Evolutionary conservation across 2,329 filamentous ascomycete species (phyloP).

Genomic region (Dryadomyces quercivorus): DNA sequence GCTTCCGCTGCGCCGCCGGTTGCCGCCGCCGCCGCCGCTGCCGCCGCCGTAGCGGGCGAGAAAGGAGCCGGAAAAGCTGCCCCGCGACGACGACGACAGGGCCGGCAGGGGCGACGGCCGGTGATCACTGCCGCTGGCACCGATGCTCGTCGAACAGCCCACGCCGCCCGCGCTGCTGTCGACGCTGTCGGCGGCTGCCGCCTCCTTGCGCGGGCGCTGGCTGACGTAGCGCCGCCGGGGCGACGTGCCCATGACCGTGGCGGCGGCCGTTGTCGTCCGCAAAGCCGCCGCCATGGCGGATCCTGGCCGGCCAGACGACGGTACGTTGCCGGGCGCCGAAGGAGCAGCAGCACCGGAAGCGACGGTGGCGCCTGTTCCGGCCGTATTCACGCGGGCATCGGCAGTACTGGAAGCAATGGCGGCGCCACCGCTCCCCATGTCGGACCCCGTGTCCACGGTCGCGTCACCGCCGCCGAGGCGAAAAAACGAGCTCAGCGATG

Average conservation of each 20-base stretch:
- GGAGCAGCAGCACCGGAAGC: constrained; percentile 16
- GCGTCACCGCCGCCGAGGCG: constrained; percentile 23
- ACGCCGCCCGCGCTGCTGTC: constrained; percentile 7
- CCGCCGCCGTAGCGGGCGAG: constrained; percentile 14
- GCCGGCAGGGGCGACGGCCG: constrained; percentile 27
- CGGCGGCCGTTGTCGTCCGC: not conserved
- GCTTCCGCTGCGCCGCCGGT: not conserved
- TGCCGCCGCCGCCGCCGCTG: constrained; percentile 3
- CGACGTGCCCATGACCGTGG: not conserved
- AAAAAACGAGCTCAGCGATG: constrained; percentile 52
- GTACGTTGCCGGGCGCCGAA: constrained; percentile 4
- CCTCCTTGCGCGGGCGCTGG: not conserved
- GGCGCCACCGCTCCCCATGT: not conserved
- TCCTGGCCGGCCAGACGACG: too few relatives aligned
- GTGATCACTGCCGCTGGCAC: not conserved
- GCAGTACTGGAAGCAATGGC: not conserved
- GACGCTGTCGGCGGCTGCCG: not conserved
- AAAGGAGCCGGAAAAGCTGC: constrained; percentile 30
- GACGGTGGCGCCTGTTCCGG: not conserved
- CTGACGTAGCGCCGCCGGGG: constrained; percentile 11
- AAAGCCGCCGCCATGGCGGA: constrained; percentile 11
- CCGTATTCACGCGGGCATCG: not conserved
- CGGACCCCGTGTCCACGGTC: not conserved
- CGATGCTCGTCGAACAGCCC: not conserved
- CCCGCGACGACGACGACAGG: constrained; percentile 23